These are phyloP conservation scores for Nothopassalora personata DNA, from an alignment of 2,329 filamentous ascomycete species.

Conservation along the genomic window DNA sequence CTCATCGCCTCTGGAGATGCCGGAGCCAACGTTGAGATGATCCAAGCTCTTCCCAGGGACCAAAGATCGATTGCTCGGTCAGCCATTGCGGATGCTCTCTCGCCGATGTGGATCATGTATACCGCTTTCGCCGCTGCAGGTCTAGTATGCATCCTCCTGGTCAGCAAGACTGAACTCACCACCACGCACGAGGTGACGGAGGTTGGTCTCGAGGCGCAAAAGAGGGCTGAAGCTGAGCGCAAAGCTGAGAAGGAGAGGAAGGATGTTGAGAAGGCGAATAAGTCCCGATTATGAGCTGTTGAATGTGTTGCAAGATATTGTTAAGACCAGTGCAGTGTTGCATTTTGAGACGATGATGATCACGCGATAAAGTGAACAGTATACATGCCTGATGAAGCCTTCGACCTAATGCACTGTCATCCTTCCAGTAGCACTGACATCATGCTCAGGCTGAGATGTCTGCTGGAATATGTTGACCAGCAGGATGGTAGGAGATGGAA, in stretches of 20 bases:
- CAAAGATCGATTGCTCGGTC: slow-evolving; percentile 38
- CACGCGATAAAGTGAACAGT: not conserved
- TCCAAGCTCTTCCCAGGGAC: slow-evolving; percentile 46
- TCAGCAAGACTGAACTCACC: slow-evolving; percentile 37
- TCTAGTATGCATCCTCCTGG: slow-evolving; percentile 33
- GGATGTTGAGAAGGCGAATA: not conserved
- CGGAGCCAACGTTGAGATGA: slow-evolving; percentile 41
- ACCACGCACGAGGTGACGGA: slow-evolving; percentile 42
- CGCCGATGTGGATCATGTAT: slow-evolving; percentile 46
- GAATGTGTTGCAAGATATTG: not conserved
- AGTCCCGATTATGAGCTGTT: not conserved
- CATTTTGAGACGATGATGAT: not conserved
- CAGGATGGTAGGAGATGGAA: too few species aligned
- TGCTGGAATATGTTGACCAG: too few species aligned
- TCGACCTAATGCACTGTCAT: too few species aligned
- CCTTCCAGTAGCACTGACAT: too few species aligned
- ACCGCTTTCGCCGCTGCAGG: slow-evolving; percentile 35
- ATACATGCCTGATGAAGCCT: not conserved
- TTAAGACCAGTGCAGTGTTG: not conserved
- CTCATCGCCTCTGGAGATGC: not conserved
- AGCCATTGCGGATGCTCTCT: slow-evolving; percentile 39
- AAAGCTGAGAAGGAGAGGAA: not conserved
- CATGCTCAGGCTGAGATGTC: too few species aligned
- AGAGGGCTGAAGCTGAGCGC: slow-evolving; percentile 24
- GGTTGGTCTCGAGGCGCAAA: slow-evolving; percentile 40